A percentile compares a stretch with the other conserved stretches of the same genome.
phyloP scores from a whole-genome alignment of 495 filamentous ascomycete genomes.

The Apiosordaria backusii region DNA sequence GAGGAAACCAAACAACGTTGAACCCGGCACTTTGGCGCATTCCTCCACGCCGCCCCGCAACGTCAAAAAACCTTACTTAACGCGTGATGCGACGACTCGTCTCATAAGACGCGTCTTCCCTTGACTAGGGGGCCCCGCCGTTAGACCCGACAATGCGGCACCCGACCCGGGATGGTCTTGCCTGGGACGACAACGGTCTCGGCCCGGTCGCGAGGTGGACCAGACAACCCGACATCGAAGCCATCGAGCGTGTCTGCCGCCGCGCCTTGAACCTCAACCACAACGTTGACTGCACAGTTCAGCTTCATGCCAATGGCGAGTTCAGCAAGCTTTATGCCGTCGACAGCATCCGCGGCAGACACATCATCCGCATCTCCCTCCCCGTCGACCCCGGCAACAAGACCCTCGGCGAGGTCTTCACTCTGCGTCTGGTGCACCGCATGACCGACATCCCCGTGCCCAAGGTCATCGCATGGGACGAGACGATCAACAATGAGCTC shows the following conservation, averaged over 20 bases:
- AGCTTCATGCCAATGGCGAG: constrained; percentile 27
- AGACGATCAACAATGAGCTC: constrained; percentile 43
- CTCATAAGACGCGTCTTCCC: constrained; percentile 1
- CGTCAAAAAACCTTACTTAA: neutral
- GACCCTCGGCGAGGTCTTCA: constrained; percentile 54
- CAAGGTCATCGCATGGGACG: constrained; percentile 46
- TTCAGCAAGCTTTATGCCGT: constrained; percentile 41
- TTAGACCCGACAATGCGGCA: constrained; percentile 18
- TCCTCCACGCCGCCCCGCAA: neutral
- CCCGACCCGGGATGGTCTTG: constrained; percentile 27
- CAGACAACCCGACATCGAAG: constrained; percentile 29
- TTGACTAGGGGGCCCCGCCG: constrained; percentile 1
- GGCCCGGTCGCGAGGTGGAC: constrained; percentile 30
- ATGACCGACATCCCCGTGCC: constrained; percentile 53
- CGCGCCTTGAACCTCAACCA: constrained; percentile 23
- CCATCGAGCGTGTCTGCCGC: constrained; percentile 27
- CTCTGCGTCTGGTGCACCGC: constrained; percentile 44
- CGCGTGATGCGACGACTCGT: constrained; percentile 1
- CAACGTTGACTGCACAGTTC: constrained; percentile 17
- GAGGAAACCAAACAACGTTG: neutral
- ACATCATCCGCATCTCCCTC: constrained; percentile 51
- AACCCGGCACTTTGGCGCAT: neutral
- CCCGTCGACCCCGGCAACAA: constrained; percentile 53
- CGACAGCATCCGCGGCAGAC: constrained; percentile 20
- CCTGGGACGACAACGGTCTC: constrained; percentile 28